Evolutionary conservation across 1,139 yeast species (phyloP).

Genomic region (Komagataea norvegica): DNA sequence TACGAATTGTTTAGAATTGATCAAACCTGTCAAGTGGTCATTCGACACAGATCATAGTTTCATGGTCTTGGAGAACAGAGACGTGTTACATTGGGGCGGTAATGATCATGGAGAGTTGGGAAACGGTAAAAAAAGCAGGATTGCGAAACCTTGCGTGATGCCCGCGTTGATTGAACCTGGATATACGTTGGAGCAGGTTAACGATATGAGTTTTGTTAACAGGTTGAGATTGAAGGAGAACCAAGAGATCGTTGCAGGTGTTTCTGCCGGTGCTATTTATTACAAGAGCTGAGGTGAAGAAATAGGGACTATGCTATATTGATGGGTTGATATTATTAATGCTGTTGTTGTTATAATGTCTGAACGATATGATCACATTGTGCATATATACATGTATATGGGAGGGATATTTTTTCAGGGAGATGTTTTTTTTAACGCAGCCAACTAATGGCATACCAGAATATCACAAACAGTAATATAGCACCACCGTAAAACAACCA

Average conservation of each 20-base stretch:
- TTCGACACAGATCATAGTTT: slow-evolving; percentile 66
- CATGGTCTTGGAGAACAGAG: slow-evolving; percentile 56
- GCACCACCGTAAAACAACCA: slow-evolving; percentile 82
- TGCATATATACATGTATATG: slow-evolving; percentile 6
- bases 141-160: slow-evolving; percentile 48
- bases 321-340: neutral
- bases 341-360: no score
- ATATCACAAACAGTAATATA: slow-evolving; percentile 53
- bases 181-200: slow-evolving; percentile 17
- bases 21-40: slow-evolving; percentile 48
- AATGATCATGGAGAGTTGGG: slow-evolving; percentile 83
- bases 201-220: slow-evolving; percentile 8
- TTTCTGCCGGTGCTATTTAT: slow-evolving; percentile 56
- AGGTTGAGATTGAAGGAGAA: slow-evolving; percentile 24
- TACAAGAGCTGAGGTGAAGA: slow-evolving; percentile 31
- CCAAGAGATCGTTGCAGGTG: slow-evolving; percentile 64
- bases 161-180: slow-evolving; percentile 58
- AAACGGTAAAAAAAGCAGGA: slow-evolving; percentile 64
- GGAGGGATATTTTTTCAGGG: neutral
- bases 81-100: slow-evolving; percentile 78
- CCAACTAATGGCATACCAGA: slow-evolving; percentile 66
- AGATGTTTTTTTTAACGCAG: slow-evolving; percentile 37
- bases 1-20: slow-evolving; percentile 25
- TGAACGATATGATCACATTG: no score
- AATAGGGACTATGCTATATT: neutral